Percentiles rank a stretch among this genome's conserved stretches.
These are phyloP conservation scores for Talaromyces islandicus DNA, from an alignment of 2,329 filamentous ascomycete species.

Conservation along the genomic window DNA sequence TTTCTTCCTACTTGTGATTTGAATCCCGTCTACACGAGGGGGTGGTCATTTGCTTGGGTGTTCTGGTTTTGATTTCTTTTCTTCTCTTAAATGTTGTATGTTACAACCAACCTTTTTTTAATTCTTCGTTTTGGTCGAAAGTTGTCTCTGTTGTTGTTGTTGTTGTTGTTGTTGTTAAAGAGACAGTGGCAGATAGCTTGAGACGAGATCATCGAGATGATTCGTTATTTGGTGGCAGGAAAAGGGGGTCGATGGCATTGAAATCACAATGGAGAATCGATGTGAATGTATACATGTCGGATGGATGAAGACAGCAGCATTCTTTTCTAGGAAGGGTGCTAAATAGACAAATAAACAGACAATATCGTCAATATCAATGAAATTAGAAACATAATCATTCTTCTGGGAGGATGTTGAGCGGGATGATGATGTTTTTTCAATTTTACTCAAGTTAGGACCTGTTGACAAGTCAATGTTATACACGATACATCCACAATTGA, in stretches of 20 bases:
- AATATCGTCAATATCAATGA: not conserved
- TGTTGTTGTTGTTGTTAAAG: too few species aligned
- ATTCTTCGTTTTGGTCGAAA: not conserved
- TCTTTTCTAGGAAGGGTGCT: not conserved
- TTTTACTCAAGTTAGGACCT: too few species aligned
- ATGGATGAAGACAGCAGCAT: not conserved
- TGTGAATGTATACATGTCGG: not conserved
- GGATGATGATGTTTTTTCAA: too few species aligned
- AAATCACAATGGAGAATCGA: not conserved
- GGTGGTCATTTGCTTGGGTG: not conserved
- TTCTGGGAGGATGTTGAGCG: not conserved
- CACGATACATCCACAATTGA: too few species aligned
- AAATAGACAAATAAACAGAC: not conserved
- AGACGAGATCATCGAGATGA: not conserved
- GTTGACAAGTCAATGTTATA: too few species aligned
- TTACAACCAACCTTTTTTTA: not conserved
- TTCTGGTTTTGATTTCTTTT: not conserved
- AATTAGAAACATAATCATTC: not conserved
- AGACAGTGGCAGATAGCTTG: not conserved
- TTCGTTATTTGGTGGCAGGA: not conserved
- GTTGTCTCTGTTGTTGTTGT: not conserved
- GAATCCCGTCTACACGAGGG: not conserved
- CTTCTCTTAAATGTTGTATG: not conserved
- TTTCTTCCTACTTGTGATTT: not conserved
- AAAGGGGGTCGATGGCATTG: not conserved